These are phyloP conservation scores for Nicotiana otophora DNA, from an alignment of 257 asterid genomes.

Conservation along the genomic window DNA sequence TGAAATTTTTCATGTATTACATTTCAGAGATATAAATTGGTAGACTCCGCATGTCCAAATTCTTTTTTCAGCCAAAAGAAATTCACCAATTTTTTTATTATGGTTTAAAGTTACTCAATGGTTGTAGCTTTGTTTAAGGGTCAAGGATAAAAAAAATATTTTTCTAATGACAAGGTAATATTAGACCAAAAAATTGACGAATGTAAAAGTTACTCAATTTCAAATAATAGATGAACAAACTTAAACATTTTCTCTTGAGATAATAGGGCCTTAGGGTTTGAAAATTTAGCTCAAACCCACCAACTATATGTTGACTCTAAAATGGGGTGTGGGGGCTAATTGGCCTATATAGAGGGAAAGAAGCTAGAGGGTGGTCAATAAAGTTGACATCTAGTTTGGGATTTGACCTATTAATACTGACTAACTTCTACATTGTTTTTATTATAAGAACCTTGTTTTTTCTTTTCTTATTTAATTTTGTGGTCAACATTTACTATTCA, in stretches of 20 bases:
- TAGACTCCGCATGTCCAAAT: not conserved
- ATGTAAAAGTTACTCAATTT: not conserved
- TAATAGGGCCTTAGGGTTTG: not conserved
- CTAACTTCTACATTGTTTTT: no score
- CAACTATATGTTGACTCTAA: not conserved
- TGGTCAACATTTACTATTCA: no score
- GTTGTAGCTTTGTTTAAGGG: not conserved
- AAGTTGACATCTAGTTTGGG: not conserved
- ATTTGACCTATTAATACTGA: no score
- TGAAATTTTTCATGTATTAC: not conserved
- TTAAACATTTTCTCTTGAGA: not conserved
- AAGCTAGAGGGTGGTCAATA: not conserved
- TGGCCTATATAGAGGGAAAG: not conserved
- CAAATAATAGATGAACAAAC: not conserved
- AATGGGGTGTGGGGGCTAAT: not conserved
- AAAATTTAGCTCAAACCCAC: not conserved
- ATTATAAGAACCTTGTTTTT: no score
- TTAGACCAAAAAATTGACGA: no score
- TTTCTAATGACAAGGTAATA: no score
- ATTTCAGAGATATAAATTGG: not conserved
- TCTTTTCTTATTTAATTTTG: no score
- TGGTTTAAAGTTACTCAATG: no score
- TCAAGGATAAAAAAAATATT: not conserved
- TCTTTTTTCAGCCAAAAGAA: no score
- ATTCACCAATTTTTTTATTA: no score